These are phyloP conservation scores for Neurospora pannonica DNA, from an alignment of 495 filamentous ascomycete species.

Conservation along the genomic window DNA sequence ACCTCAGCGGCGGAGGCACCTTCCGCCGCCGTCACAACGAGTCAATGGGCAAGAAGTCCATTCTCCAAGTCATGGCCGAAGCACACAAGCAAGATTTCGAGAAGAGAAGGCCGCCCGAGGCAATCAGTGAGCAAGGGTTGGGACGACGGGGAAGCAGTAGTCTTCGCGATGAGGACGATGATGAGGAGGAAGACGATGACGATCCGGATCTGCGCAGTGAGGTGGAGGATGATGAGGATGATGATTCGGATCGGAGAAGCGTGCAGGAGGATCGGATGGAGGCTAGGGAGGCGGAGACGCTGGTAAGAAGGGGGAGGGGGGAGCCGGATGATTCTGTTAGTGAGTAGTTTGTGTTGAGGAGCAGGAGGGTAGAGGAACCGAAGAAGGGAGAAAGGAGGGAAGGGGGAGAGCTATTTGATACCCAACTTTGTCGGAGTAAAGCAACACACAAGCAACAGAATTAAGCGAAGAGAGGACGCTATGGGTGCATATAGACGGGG, in stretches of 20 bases:
- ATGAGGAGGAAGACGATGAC: constrained; percentile 4
- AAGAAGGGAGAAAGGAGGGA: no score
- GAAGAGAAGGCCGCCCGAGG: constrained; percentile 48
- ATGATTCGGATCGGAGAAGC: constrained; percentile 20
- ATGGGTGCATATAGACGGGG: background rate
- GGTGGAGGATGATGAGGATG: constrained; percentile 21
- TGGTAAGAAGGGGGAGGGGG: constrained; percentile 4
- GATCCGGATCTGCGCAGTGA: constrained; percentile 11
- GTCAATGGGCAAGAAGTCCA: constrained; percentile 39
- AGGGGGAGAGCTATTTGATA: background rate
- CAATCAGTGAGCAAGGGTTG: background rate
- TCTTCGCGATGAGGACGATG: background rate
- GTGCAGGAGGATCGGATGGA: constrained; percentile 17
- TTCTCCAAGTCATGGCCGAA: constrained; percentile 48
- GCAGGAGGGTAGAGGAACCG: no score
- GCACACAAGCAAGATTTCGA: constrained; percentile 88
- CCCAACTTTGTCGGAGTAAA: background rate
- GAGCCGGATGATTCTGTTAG: background rate
- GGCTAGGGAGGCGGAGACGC: constrained; percentile 7
- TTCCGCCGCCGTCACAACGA: constrained; percentile 22
- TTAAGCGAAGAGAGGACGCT: background rate
- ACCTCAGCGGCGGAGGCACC: constrained; percentile 16
- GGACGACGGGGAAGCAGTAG: background rate
- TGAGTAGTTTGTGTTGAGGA: background rate
- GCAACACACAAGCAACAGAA: background rate